A percentile compares a stretch with the other conserved stretches of the same genome.
These are phyloP conservation scores for Vinca major DNA, from an alignment of 305 asterid species.

Conservation along the genomic window DNA sequence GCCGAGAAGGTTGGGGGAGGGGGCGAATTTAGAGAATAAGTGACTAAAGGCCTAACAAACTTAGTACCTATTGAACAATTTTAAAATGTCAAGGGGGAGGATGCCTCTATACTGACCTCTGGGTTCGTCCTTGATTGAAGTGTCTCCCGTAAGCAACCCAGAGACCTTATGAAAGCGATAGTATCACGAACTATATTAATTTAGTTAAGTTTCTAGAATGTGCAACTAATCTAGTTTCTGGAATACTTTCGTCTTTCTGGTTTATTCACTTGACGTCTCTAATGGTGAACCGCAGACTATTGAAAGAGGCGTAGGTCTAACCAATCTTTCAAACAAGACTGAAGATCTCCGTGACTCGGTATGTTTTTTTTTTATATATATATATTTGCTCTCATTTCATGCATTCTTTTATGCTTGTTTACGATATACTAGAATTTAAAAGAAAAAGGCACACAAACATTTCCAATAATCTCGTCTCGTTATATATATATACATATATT, in stretches of 20 bases:
- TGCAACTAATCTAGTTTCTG: neutral
- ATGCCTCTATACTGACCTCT: too few relatives aligned
- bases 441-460: neutral
- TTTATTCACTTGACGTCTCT: conserved; percentile 1
- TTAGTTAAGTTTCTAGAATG: too few relatives aligned
- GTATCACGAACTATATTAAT: too few relatives aligned
- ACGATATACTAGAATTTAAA: neutral
- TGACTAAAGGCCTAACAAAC: too few relatives aligned
- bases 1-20: too few relatives aligned
- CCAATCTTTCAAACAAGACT: conserved; percentile 56
- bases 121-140: too few relatives aligned
- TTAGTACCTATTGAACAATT: too few relatives aligned
- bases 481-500: conserved; percentile 4
- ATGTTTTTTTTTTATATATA: conserved; percentile 15
- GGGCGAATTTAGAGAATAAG: too few relatives aligned
- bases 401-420: neutral
- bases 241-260: neutral
- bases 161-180: too few relatives aligned
- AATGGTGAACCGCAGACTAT: conserved; percentile 40
- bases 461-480: conserved; percentile 4
- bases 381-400: neutral
- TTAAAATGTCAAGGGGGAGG: too few relatives aligned
- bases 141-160: too few relatives aligned
- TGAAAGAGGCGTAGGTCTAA: conserved; percentile 72
- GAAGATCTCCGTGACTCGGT: conserved; percentile 76